Evolutionary conservation across 441 rosid genomes (phyloP), one percentile per base, ranked within the genome.

Genomic region (Gossypium trilobum): DNA sequence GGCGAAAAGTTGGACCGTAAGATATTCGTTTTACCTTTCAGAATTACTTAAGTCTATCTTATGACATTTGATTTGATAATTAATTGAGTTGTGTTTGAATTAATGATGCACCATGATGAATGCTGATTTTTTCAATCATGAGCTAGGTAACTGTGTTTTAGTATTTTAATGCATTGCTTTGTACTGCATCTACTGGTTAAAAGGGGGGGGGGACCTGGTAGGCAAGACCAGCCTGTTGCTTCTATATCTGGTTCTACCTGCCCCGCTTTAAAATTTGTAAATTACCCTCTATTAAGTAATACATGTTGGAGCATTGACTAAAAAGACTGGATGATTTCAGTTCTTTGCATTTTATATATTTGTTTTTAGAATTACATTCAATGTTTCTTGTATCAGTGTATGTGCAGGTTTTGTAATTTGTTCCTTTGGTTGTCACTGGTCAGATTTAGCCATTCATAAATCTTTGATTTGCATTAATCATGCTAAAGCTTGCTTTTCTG

Each of bases 1-100:
- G 99, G 99, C 76, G 99, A 96, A 86, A 96, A 96, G 84, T 85
- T 93, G 75, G 99, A 95, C 81, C 97, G 98, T 95, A 88, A 93
- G 95, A 72, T 78, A 23, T 78, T 71, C 33, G 52, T 14, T 31
- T 39, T 29, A 73, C 29, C 25, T 73, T 73, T 48, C 39, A 14
- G 20, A 7, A 17, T 56, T 44, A 5, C 23, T 16, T 75, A 11
- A 29, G 63, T 72, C 72, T 16, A 16, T 27, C 46, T 3, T 44
- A 2, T 23, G 5, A 58, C 5, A 13, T 73, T 48, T 66, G 48
- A 10, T 61, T n/a, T 54, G 17, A 16, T 16, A 52, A 73, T n/a
- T 36, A 20, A 17, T 57, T 74, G 11, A 13, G 48, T 70, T 39
- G 39, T 62, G 70, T 75, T 22, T 72, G 58, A 59, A 4, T 17